Percentiles rank a stretch among this genome's conserved stretches.
Evolutionary conservation across 1,284 basidiomycete species (phyloP).

Genomic region (Heterobasidion annosum): DNA sequence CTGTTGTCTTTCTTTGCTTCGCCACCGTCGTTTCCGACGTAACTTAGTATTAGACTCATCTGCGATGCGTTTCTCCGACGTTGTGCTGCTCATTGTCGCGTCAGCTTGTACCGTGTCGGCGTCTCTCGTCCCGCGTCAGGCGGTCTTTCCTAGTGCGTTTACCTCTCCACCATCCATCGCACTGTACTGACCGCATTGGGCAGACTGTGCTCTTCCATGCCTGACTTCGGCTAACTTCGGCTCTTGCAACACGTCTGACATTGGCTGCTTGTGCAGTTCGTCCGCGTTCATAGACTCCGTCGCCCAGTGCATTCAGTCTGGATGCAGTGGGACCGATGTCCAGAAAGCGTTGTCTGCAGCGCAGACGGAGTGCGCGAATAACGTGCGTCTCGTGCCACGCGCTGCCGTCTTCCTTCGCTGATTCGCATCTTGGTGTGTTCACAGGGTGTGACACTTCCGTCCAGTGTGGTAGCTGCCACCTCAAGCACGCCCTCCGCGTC

Average conservation of each 20-base stretch:
- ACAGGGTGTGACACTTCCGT: no score
- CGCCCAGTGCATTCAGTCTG: constrained; percentile 33
- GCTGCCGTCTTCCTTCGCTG: background rate
- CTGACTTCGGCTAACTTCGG: constrained; percentile 29
- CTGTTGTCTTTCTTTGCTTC: background rate
- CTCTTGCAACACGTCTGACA: constrained; percentile 33
- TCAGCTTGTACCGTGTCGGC: background rate
- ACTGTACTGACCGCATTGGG: background rate
- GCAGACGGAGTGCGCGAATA: constrained; percentile 34
- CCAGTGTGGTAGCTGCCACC: no score
- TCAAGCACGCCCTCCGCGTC: background rate
- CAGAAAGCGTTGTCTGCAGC: constrained; percentile 31
- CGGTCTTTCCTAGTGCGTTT: background rate
- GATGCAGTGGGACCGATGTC: constrained; percentile 40
- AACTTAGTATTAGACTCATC: background rate
- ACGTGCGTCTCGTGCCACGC: constrained; percentile 29
- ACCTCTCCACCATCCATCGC: background rate
- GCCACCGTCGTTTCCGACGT: background rate
- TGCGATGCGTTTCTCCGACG: background rate
- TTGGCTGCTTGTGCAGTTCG: constrained; percentile 44
- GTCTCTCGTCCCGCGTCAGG: background rate
- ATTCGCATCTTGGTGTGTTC: no score
- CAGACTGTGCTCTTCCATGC: constrained; percentile 45
- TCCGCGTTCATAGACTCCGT: constrained; percentile 33
- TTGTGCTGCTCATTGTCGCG: background rate